A percentile compares a stretch with the other conserved stretches of the same genome.
phyloP scores from a whole-genome alignment of 345 rosid genomes.

The Carallia brachiata region DNA sequence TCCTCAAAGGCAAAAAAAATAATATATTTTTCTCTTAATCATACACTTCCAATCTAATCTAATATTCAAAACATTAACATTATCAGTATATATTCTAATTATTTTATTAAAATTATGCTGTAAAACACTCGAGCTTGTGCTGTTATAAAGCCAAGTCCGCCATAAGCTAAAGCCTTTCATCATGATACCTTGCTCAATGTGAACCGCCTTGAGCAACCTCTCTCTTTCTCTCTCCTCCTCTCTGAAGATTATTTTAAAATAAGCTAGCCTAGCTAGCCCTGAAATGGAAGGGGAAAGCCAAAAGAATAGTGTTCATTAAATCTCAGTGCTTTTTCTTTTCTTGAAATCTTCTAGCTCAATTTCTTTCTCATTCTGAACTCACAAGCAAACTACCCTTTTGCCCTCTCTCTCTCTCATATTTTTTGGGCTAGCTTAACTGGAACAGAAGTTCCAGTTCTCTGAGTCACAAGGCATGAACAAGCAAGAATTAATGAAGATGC shows the following conservation, averaged over 20 bases:
- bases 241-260: no score
- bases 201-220: slow-evolving; percentile 37
- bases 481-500: slow-evolving; percentile 72
- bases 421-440: background rate
- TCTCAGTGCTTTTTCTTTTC: background rate
- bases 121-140: background rate
- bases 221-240: slow-evolving; percentile 1
- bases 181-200: slow-evolving; percentile 18
- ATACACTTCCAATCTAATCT: background rate
- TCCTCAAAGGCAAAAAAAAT: no score
- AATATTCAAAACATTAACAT: background rate
- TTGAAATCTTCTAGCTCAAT: slow-evolving; percentile 10
- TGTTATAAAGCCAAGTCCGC: background rate
- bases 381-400: slow-evolving; percentile 14
- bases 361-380: slow-evolving; percentile 10
- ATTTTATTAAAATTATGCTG: background rate
- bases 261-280: no score
- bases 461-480: slow-evolving; percentile 47
- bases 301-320: background rate
- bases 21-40: background rate
- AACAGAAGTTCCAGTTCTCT: slow-evolving; percentile 1
- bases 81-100: background rate
- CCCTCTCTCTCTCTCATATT: slow-evolving; percentile 14
- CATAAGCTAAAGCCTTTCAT: background rate
- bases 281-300: no score